These are phyloP conservation scores for Fusarium setosum DNA, from an alignment of 2,329 filamentous ascomycete species.

Conservation along the genomic window DNA sequence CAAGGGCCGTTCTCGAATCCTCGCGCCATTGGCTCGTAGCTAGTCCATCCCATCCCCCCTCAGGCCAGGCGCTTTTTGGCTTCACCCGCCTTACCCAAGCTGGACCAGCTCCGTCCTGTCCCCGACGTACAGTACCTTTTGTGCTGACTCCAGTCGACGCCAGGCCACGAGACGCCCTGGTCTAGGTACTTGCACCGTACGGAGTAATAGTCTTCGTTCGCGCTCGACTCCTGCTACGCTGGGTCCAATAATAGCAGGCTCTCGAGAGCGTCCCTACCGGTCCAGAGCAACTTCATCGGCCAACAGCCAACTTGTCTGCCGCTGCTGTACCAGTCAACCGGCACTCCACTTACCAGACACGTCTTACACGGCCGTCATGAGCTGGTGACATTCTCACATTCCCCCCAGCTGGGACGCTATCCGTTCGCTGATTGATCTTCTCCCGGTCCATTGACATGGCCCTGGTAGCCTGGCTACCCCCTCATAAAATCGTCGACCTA, in stretches of 20 bases:
- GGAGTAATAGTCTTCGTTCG: conserved; percentile 1
- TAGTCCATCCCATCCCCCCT: neutral
- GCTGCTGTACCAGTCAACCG: neutral
- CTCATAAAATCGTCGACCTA: conserved; percentile 2
- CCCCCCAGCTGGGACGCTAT: conserved; percentile 8
- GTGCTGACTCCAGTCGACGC: neutral
- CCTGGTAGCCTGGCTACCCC: conserved; percentile 20
- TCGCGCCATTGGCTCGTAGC: conserved; percentile 13
- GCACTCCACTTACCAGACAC: conserved; percentile 1
- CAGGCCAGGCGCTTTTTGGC: conserved; percentile 6
- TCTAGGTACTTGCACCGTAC: neutral
- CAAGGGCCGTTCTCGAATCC: conserved; percentile 3
- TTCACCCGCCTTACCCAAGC: conserved; percentile 10
- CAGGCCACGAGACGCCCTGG: conserved; percentile 7
- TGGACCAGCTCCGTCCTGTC: conserved; percentile 2
- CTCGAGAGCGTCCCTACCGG: neutral
- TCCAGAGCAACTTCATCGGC: neutral
- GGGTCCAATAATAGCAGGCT: neutral
- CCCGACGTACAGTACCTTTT: neutral
- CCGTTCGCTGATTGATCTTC: conserved; percentile 15
- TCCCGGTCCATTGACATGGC: neutral
- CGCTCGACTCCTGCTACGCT: neutral
- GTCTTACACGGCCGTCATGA: conserved; percentile 20
- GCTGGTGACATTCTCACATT: conserved; percentile 17
- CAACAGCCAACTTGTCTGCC: neutral